Evolutionary conservation across 1,284 basidiomycete species (phyloP).

Genomic region (Peniophora sp.): DNA sequence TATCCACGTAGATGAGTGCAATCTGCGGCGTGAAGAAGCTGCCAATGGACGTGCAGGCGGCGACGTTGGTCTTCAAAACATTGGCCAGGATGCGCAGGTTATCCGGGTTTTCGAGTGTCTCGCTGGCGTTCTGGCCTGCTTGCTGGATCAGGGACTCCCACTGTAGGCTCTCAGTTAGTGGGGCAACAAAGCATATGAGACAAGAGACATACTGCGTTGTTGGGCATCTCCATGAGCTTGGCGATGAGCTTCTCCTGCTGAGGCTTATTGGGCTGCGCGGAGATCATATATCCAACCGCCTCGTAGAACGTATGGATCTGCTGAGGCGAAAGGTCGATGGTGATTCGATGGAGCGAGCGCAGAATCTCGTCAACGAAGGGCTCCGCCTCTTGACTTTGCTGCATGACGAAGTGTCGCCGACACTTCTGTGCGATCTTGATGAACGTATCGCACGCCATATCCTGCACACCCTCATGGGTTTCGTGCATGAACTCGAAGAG

Average conservation of each 20-base stretch:
- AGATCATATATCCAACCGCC: constrained; percentile 99
- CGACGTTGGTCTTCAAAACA: constrained; percentile 97
- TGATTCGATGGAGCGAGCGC: constrained; percentile 87
- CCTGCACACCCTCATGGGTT: constrained; percentile 99
- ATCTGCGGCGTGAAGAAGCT: constrained; percentile 97
- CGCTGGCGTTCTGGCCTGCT: constrained; percentile 80
- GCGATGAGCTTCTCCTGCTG: constrained; percentile 93
- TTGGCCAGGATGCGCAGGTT: constrained; percentile 98
- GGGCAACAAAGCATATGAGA: neutral
- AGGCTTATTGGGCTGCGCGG: constrained; percentile 95
- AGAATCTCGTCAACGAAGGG: constrained; percentile 99
- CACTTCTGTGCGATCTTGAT: constrained; percentile 99
- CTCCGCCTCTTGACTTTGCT: constrained; percentile 94
- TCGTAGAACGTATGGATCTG: constrained; percentile 98
- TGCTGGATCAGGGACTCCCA: constrained; percentile 98
- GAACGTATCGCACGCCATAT: constrained; percentile 99
- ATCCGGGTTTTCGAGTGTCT: constrained; percentile 85
- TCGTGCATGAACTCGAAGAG: constrained; percentile 99
- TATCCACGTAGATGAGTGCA: constrained; percentile 94
- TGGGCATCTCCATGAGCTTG: constrained; percentile 96
- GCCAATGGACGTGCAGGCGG: constrained; percentile 95
- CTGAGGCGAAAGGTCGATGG: constrained; percentile 89
- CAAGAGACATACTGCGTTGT: constrained; percentile 74
- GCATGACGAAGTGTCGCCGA: constrained; percentile 96
- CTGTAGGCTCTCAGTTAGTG: constrained; percentile 29